Evolutionary conservation across 2,329 filamentous ascomycete species (phyloP), one percentile per base, ranked within the genome.

Genomic region (Fusarium buxicola): DNA sequence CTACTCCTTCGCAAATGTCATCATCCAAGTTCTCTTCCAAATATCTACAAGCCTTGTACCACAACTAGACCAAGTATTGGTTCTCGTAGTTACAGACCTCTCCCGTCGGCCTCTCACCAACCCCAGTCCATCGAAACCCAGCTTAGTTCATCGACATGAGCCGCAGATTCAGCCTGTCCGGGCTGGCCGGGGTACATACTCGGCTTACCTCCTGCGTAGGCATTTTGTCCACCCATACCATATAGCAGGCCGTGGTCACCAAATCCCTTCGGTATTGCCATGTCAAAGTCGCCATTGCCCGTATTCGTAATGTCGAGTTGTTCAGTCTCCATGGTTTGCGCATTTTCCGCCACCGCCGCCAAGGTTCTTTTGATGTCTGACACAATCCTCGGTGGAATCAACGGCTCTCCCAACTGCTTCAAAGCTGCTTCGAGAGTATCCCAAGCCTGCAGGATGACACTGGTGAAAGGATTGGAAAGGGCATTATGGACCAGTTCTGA

Each of bases 381-480:
- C 7, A 49, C 18, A 24, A 49, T 49, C 27, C 46, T 49, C 7
- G 34, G 46, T 5, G 16, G 9, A 28, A 10, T 13, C 34, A 39
- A 8, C 5, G 9, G 12, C 34, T 38, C 11, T n/a, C 45, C 45
- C 9, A 34, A 39, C n/a, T 40, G 4, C 27, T 48, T 39, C 9
- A 9, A 21, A n/a, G 45, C 25, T 21, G 27, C 32, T 34, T 49
- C 35, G 11, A 12, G 13, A 9, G 36, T 24, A 4, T 32, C 32
- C 46, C 34, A 49, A 5, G 46, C 35, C n/a, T 40, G 46, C 6
- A 49, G 35, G 7, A 49, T 49, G n/a, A 49, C 13, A 7, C 30
- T 39, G 13, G 25, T 34, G 18, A 49, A 49, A 0, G 46, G 46
- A 6, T 8, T 40, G 13, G 40, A 39, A 5, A 39, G 16, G 15